Evolutionary conservation across 148 eudicot species (phyloP), one percentile per base, ranked within the genome.

Genomic region (Vaccinium corymbosum): DNA sequence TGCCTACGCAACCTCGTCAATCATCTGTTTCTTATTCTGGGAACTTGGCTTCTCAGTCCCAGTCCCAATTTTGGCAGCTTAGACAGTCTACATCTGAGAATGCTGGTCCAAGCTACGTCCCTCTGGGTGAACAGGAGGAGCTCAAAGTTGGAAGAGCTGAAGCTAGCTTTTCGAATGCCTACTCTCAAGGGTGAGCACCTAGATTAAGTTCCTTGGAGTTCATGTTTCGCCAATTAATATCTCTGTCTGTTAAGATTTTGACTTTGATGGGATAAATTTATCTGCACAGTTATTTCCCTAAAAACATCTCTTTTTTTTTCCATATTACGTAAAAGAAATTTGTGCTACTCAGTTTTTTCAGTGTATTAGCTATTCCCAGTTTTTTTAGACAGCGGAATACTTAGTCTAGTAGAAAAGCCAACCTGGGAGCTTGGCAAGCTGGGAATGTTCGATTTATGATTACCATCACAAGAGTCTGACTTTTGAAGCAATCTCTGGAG

Each of bases 121-220:
- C 84, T 87, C 49, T 80, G 61, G 81, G 82, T 82, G 89, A 78
- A 42, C 84, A 22, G 50, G 94, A 87, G 82, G 86, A 87, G 80
- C 87, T 81, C 76, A 89, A 76, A 81, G n/a, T 19, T 83, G 94
- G 88, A 64, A 86, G 83, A 80, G 90, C 86, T 59, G 88, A 90
- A 85, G 86, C 83, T 81, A 90, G 90, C 79, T 78, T 90, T 84
- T 97, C 98, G 71, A 84, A 81, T 86, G 87, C 87, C 17, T 94
- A 92, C 81, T 94, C 98, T 79, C 97, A 93, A 86, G 89, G 95
- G 99, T 97, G 85, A 90, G 95, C 79, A 82, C 82, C 81, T 86
- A 82, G 79, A 57, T 64, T 55, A 80, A 15, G 52, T 35, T 59
- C 27, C 53, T 29, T 25, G 46, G 7, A 22, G 20, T 52, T 71